Conservation (phyloP, 768 basidiomycete genomes). For the Tylopilus rubrobrunneus region DNA sequence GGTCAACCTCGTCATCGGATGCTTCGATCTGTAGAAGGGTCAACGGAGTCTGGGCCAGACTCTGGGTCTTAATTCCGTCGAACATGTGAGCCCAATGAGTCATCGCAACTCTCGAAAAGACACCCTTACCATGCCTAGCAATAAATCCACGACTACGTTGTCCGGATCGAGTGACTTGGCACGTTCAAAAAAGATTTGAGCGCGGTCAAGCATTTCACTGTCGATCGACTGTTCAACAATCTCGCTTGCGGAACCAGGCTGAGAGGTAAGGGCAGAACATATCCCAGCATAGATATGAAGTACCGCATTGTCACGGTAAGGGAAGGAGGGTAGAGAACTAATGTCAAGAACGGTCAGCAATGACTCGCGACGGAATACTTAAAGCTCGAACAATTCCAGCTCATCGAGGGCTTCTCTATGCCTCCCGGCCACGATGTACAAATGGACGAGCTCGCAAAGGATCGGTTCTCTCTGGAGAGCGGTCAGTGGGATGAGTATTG, state of each 20-base stretch:
- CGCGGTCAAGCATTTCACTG: conserved; percentile 42
- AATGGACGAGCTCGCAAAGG: conserved; percentile 69
- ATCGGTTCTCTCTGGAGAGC: conserved; percentile 64
- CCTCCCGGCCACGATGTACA: conserved; percentile 53
- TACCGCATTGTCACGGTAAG: conserved; percentile 77
- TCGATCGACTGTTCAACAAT: conserved; percentile 16
- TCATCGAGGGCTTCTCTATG: conserved; percentile 78
- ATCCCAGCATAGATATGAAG: conserved; percentile 84
- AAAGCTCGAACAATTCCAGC: conserved; percentile 65
- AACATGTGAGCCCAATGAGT: background rate
- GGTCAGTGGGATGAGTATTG: conserved; percentile 12
- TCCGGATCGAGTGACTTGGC: conserved; percentile 56
- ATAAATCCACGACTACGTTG: conserved; percentile 48
- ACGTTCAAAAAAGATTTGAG: conserved; percentile 63
- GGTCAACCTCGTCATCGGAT: conserved; percentile 37
- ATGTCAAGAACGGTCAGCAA: conserved; percentile 3
- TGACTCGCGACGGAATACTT: background rate
- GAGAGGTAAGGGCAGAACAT: conserved; percentile 60
- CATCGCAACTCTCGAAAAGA: background rate
- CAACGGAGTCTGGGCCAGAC: conserved; percentile 19
- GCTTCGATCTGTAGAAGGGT: conserved; percentile 9
- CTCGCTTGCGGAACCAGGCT: conserved; percentile 22
- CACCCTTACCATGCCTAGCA: conserved; percentile 48
- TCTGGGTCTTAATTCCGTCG: conserved; percentile 15
- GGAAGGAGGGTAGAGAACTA: conserved; percentile 85